Conservation (phyloP, 2,329 filamentous ascomycete species). For the Fusarium sp. region DNA sequence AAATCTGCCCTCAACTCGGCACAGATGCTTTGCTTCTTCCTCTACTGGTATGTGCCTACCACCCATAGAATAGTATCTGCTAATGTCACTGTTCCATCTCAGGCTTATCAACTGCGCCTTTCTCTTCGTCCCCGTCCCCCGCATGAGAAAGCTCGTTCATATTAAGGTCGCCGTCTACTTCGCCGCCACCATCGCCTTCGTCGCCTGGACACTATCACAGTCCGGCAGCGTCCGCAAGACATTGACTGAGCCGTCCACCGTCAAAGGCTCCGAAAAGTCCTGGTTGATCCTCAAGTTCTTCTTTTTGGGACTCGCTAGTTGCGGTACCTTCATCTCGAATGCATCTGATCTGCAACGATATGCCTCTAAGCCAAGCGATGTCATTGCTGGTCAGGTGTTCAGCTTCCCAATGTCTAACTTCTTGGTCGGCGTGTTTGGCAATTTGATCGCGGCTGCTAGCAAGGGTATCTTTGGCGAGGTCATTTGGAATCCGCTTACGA, state of each 20-base stretch:
- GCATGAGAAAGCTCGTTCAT: slow-evolving; percentile 8
- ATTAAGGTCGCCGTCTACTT: slow-evolving; percentile 10
- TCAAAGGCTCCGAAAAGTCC: background rate
- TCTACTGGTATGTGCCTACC: background rate
- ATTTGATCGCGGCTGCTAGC: slow-evolving; percentile 9
- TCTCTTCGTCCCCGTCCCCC: background rate
- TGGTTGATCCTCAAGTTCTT: slow-evolving; percentile 22
- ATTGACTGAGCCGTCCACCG: background rate
- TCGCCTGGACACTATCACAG: background rate
- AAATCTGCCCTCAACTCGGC: slow-evolving; percentile 16
- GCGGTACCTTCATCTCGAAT: slow-evolving; percentile 1
- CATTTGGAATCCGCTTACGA: slow-evolving; percentile 7
- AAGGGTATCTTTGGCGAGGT: slow-evolving; percentile 14
- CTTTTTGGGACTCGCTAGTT: slow-evolving; percentile 2
- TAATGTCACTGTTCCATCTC: fast-evolving
- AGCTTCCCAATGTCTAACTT: slow-evolving; percentile 9
- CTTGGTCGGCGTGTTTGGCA: slow-evolving; percentile 4
- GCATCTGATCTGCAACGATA: slow-evolving; percentile 7
- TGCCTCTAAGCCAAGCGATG: background rate
- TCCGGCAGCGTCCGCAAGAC: background rate
- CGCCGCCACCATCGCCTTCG: slow-evolving; percentile 10
- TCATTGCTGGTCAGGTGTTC: background rate
- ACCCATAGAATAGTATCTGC: fast-evolving
- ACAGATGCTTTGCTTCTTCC: slow-evolving; percentile 18
- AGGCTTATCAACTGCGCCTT: slow-evolving; percentile 13